phyloP scores from a whole-genome alignment of 371 early-diverging fungal genomes.

The Capillidium heterosporum region DNA sequence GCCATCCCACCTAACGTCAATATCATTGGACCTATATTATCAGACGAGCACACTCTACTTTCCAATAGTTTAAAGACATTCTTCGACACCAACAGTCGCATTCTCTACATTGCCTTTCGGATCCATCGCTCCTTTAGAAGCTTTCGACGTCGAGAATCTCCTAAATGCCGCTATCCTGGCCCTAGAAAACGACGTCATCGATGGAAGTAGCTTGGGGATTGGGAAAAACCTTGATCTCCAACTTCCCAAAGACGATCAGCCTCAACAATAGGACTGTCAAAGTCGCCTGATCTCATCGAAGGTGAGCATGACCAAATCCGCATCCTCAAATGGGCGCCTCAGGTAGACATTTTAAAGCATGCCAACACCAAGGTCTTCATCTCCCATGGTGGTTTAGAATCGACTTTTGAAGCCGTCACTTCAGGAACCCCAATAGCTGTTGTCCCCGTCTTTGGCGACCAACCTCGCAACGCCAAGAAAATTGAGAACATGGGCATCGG shows the following conservation, averaged over 20 bases:
- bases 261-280: background rate
- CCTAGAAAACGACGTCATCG: background rate
- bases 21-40: background rate
- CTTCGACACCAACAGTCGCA: background rate
- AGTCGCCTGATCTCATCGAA: background rate
- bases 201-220: conserved; percentile 7
- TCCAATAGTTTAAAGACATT: background rate
- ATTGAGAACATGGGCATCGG: background rate
- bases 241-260: background rate
- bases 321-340: conserved; percentile 4
- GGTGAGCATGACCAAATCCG: background rate
- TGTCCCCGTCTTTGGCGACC: conserved; percentile 3
- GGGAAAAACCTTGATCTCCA: background rate
- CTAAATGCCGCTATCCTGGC: background rate
- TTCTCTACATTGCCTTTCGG: conserved; percentile 5
- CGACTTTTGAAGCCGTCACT: background rate
- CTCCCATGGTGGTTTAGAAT: conserved; percentile 6
- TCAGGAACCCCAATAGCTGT: conserved; percentile 4
- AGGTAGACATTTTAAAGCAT: conserved; percentile 5
- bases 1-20: background rate
- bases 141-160: background rate
- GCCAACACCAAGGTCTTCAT: background rate
- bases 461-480: background rate
- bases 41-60: background rate
- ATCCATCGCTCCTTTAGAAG: background rate